phyloP scores from a whole-genome alignment of 768 basidiomycete genomes.

The Mycena amicta region DNA sequence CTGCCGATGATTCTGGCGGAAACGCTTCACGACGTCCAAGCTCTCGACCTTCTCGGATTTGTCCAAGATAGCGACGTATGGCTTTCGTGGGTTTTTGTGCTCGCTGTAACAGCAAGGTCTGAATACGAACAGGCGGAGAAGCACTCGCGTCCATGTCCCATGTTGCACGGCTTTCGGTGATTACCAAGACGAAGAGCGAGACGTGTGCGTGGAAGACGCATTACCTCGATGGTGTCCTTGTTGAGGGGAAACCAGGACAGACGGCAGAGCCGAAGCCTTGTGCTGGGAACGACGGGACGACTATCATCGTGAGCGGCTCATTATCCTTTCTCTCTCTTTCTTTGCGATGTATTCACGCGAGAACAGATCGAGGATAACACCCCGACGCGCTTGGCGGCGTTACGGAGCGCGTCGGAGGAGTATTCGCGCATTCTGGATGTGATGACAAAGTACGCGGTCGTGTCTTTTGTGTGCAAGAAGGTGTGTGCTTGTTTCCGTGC shows the following conservation, averaged over 20 bases:
- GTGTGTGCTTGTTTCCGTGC: constrained; percentile 37
- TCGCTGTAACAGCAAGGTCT: background rate
- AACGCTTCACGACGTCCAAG: constrained; percentile 95
- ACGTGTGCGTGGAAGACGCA: constrained; percentile 90
- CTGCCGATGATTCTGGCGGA: constrained; percentile 90
- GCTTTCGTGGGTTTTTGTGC: constrained; percentile 67
- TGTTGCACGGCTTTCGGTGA: constrained; percentile 83
- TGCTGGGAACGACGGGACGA: constrained; percentile 94
- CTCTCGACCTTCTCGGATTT: constrained; percentile 85
- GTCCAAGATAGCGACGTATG: constrained; percentile 84
- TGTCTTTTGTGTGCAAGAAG: constrained; percentile 93
- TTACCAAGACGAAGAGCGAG: constrained; percentile 87
- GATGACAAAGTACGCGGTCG: constrained; percentile 87
- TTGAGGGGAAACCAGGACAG: constrained; percentile 70
- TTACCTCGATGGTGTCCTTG: constrained; percentile 78
- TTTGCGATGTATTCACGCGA: no score
- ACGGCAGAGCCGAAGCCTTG: constrained; percentile 81
- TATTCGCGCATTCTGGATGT: constrained; percentile 91
- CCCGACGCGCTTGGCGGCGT: constrained; percentile 81
- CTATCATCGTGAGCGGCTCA: constrained; percentile 65
- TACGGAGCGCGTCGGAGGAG: constrained; percentile 87
- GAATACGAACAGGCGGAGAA: constrained; percentile 53
- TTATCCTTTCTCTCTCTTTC: background rate
- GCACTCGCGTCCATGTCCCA: constrained; percentile 96
- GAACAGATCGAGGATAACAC: constrained; percentile 93